Base-by-base conservation (phyloP, 768 basidiomycete species). In the Tricholoma hemisulphureum region DNA sequence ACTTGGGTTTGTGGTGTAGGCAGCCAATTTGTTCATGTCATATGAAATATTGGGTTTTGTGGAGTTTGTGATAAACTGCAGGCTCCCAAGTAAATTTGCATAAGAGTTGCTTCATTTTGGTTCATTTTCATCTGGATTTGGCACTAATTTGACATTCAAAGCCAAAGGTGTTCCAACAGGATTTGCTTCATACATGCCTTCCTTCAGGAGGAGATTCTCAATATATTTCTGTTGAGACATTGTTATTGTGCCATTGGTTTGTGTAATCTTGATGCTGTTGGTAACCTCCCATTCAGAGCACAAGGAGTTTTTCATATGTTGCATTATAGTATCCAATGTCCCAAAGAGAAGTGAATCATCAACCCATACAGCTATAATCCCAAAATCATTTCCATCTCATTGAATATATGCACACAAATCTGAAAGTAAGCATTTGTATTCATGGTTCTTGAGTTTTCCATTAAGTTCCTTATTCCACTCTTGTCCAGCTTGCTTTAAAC, bases 401-500 rank as follows among this genome's bases (percentile, higher is more conserved):
- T 63, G 50, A 16, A 59, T 49, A 43, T 68, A 71, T 16, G 37
- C 3, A 4, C 37, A 37, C 7, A 7, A n/a, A 37, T n/a, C 16
- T 3, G 63, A 58, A 2, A 48, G 20, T 1, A 58, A 29, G 13
- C 41, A 34, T 16, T 31, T 57, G 56, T 69, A 72, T 2, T 64
- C 65, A 2, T 67, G 56, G 2, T 48, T 50, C 8, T 51, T 61
- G n/a, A n/a, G n/a, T n/a, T n/a, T n/a, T n/a, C n/a, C n/a, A n/a
- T n/a, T n/a, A n/a, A n/a, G 18, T 43, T 71, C 53, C 6, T 63
- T 31, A 49, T 76, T 67, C 71, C 69, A 77, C 49, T 69, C 56
- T 3, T 11, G 5, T 23, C 49, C 49, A 1, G 49, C 24, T 24
- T 64, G 60, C 41, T 60, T 60, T 11, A 60, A 35, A 3, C 61